Evolutionary conservation across 208 protist genomes (phyloP).

Genomic region (Giardia muris): DNA sequence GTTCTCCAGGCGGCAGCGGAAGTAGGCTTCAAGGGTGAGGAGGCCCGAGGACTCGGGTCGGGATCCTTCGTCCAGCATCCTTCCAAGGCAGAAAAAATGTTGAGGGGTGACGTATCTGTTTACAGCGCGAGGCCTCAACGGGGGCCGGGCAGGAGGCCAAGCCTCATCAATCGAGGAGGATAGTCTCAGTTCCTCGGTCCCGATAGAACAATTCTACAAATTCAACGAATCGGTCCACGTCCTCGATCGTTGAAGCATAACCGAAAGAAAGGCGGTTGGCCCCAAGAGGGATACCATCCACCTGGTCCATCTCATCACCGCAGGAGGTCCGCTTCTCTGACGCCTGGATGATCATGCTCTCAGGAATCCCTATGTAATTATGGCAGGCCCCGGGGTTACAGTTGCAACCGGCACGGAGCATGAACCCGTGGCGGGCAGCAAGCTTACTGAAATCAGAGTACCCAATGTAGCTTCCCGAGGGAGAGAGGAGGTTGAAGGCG

Average conservation of each 20-base stretch:
- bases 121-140: too few relatives aligned
- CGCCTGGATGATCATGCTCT: not conserved
- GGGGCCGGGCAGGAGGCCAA: too few relatives aligned
- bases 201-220: slow-evolving; percentile 4
- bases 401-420: slow-evolving; percentile 31
- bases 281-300: slow-evolving; percentile 12
- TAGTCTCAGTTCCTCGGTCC: too few relatives aligned
- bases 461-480: slow-evolving; percentile 30
- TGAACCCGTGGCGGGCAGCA: not conserved
- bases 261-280: slow-evolving; percentile 31
- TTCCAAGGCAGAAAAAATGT: too few relatives aligned
- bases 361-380: not conserved
- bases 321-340: not conserved
- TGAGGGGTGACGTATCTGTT: too few relatives aligned
- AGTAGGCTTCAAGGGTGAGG: not conserved
- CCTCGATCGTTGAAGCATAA: slow-evolving; percentile 27
- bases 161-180: too few relatives aligned
- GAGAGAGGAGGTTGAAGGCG: slow-evolving; percentile 33
- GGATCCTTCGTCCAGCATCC: too few relatives aligned
- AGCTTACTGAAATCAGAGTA: slow-evolving; percentile 21
- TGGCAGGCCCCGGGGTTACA: slow-evolving; percentile 40
- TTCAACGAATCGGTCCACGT: slow-evolving; percentile 31
- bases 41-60: too few relatives aligned
- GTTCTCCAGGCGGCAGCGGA: not conserved
- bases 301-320: slow-evolving; percentile 27